These are phyloP conservation scores for Parietichytrium sp. DNA, from an alignment of 108 stramenopile species.

Conservation along the genomic window DNA sequence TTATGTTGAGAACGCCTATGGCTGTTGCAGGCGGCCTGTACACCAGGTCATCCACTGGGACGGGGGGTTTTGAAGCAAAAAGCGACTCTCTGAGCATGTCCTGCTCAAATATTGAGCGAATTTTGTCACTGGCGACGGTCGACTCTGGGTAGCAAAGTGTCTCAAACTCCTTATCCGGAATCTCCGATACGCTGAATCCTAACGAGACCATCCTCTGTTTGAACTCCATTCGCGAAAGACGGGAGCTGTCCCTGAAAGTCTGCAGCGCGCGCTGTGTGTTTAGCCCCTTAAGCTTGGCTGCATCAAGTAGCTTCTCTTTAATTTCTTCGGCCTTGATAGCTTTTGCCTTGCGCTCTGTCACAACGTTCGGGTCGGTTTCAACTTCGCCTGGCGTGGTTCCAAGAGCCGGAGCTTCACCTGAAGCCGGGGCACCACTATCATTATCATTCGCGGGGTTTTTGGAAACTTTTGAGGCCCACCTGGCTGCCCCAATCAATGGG, in stretches of 20 bases:
- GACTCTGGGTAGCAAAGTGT: background rate
- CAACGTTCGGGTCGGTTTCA: too few species aligned
- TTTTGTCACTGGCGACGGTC: background rate
- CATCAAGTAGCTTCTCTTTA: background rate
- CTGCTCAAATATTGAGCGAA: conserved; percentile 19
- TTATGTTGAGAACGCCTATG: background rate
- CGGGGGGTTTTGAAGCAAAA: background rate
- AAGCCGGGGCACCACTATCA: background rate
- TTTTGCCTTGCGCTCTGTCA: too few species aligned
- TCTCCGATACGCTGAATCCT: background rate
- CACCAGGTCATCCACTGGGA: background rate
- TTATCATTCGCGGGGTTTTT: background rate
- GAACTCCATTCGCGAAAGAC: background rate
- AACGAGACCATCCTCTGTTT: background rate
- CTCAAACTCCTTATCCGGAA: conserved; percentile 10
- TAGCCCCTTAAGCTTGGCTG: background rate
- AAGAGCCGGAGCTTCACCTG: background rate
- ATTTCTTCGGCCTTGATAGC: background rate
- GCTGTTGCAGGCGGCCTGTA: background rate
- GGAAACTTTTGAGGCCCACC: background rate
- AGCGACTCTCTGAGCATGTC: background rate
- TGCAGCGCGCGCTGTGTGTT: background rate
- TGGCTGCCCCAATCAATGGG: background rate
- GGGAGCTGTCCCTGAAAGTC: background rate
- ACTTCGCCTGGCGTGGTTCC: background rate